phyloP scores from a whole-genome alignment of 306 rosid genomes.

The Vigna unguiculata region DNA sequence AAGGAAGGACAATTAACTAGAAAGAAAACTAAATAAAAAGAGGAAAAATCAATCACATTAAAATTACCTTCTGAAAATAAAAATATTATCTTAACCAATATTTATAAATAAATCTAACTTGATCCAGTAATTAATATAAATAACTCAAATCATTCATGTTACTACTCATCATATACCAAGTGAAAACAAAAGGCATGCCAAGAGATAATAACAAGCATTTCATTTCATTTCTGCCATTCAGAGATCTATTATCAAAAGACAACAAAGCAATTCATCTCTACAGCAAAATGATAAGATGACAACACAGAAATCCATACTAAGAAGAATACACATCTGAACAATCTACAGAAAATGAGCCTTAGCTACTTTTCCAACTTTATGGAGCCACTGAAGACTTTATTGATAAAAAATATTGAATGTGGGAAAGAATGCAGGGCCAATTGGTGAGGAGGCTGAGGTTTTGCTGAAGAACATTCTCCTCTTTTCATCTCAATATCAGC shows the following conservation, averaged over 20 bases:
- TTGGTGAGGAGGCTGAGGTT: not conserved
- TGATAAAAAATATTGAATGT: slow-evolving; percentile 28
- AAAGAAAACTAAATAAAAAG: too few species aligned
- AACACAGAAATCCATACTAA: slow-evolving; percentile 2
- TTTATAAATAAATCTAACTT: not conserved
- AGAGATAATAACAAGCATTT: not conserved
- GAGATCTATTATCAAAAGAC: not conserved
- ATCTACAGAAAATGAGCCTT: slow-evolving; percentile 15
- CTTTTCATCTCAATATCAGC: slow-evolving; percentile 20
- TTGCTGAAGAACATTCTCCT: slow-evolving; percentile 18
- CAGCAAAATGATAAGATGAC: not conserved
- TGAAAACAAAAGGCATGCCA: not conserved
- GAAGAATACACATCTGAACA: slow-evolving; percentile 32
- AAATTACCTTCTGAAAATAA: too few species aligned
- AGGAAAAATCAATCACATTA: too few species aligned
- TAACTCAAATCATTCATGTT: not conserved
- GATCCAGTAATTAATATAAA: not conserved
- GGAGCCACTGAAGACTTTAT: slow-evolving; percentile 31
- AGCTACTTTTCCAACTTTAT: slow-evolving; percentile 23
- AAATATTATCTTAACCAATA: not conserved
- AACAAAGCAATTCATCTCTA: not conserved
- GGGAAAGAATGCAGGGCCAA: slow-evolving; percentile 31
- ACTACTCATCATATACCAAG: not conserved
- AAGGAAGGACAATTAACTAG: too few species aligned
- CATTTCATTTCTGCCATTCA: not conserved